Evolutionary conservation across 208 protist genomes (phyloP), one percentile per base, ranked within the genome.

Genomic region (Tritrichomonas foetus): DNA sequence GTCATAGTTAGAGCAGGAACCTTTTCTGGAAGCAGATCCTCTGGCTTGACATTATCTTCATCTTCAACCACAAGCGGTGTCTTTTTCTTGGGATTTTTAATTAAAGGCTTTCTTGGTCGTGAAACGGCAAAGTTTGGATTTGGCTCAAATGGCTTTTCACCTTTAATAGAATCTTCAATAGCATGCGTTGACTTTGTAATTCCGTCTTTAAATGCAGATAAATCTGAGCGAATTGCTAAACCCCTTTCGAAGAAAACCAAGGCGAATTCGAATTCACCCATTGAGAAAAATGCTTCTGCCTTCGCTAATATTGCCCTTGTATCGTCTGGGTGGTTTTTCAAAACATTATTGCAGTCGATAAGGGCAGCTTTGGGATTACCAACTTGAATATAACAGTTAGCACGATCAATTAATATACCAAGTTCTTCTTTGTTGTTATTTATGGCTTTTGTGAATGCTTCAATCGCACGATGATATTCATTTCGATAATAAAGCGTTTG

Each of bases 301-400:
- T 89, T 89, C 20, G 78, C 47, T 89, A 89, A 89, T 39, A 89
- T 61, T 33, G 78, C 78, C 1, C 78, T 25, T 89, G 78, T 44
- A 57, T 53, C 20, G 22, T 89, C 30, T 61, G 78, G 78, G 2
- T n/a, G 25, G 53, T 20, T 5, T 53, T 89, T 9, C 2, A 89
- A 30, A 36, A 89, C 78, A 57, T n/a, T 89, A 49, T 89, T 89
- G 16, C n/a, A 22, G 39, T 89, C 78, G 25, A 53, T 47, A 39
- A 89, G 33, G 33, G 78, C 78, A 22, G 47, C 14, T n/a, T 57
- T 20, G 53, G 78, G 47, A n/a, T 89, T 57, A 39, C 78, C 78
- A 57, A 89, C 47, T 89, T 89, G 78, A 57, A 89, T 89, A 16
- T 89, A 89, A 61, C 78, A 89, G 30, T 89, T 47, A 33, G 78